phyloP scores from a whole-genome alignment of 2,329 filamentous ascomycete species.

The Ciborinia camelliae region DNA sequence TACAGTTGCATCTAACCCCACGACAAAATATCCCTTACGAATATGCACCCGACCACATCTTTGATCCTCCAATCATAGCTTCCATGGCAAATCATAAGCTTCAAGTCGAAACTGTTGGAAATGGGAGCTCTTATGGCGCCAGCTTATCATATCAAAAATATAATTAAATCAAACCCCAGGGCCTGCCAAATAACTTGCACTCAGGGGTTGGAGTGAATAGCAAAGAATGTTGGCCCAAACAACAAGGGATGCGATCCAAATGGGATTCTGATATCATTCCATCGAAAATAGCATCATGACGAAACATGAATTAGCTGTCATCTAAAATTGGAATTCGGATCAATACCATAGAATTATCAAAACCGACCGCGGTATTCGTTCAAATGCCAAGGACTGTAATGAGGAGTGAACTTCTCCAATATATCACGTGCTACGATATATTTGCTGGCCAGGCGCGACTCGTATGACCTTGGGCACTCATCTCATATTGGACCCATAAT shows the following conservation, averaged over 20 bases:
- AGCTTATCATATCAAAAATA: neutral
- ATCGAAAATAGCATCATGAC: neutral
- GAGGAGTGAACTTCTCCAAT: neutral
- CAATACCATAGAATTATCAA: too few relatives aligned
- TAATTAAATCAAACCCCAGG: neutral
- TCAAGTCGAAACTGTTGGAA: neutral
- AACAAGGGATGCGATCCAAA: neutral
- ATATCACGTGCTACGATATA: neutral
- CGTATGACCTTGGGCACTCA: slow-evolving; percentile 3
- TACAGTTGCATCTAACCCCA: neutral
- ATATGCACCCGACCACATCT: neutral
- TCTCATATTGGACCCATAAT: neutral
- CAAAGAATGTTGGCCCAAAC: neutral
- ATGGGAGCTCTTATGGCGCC: neutral
- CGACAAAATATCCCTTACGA: neutral
- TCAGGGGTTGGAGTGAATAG: neutral
- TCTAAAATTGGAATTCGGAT: too few relatives aligned
- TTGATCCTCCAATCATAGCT: neutral
- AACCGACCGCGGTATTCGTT: neutral
- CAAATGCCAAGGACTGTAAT: neutral
- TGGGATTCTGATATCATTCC: neutral
- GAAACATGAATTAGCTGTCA: too few relatives aligned
- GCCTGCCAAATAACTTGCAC: neutral
- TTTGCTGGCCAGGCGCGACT: neutral
- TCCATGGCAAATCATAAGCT: neutral